These are phyloP conservation scores for Vaccinium myrtillus DNA, from an alignment of 148 eudicot genomes.

Conservation along the genomic window DNA sequence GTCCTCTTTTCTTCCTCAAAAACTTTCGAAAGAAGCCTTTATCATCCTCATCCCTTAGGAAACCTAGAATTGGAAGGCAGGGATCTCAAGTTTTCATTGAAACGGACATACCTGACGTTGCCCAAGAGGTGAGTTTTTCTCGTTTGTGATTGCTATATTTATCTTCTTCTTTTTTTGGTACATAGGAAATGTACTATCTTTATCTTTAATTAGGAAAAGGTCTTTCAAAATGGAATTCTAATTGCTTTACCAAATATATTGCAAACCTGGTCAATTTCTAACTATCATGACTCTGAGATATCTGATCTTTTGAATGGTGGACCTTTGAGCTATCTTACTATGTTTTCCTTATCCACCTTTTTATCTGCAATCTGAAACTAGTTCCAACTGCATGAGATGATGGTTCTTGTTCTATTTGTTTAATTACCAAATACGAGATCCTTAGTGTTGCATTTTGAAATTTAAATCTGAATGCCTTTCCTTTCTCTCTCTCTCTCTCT, in stretches of 20 bases:
- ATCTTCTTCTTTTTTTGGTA: too few relatives aligned
- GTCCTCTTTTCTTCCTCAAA: constrained; percentile 52
- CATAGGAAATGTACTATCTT: too few relatives aligned
- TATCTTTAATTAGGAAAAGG: not conserved
- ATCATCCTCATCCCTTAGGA: constrained; percentile 36
- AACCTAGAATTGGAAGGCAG: constrained; percentile 53
- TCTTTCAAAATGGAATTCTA: not conserved
- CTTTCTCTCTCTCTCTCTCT: too few relatives aligned
- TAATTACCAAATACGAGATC: too few relatives aligned
- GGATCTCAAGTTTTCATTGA: constrained; percentile 66
- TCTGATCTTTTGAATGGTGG: not conserved
- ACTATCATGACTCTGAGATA: not conserved
- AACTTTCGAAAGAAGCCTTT: constrained; percentile 43
- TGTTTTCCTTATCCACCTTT: too few relatives aligned
- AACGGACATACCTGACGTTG: constrained; percentile 82
- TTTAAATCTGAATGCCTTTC: not conserved
- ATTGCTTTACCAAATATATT: not conserved
- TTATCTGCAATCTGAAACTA: not conserved
- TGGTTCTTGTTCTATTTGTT: too few relatives aligned
- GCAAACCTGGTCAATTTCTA: not conserved
- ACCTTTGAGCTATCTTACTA: not conserved
- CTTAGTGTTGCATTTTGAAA: too few relatives aligned
- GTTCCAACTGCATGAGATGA: too few relatives aligned
- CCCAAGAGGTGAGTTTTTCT: constrained; percentile 63
- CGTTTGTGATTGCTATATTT: not conserved